Evolutionary conservation across 345 rosid genomes (phyloP).

Genomic region (Brassica cretica): DNA sequence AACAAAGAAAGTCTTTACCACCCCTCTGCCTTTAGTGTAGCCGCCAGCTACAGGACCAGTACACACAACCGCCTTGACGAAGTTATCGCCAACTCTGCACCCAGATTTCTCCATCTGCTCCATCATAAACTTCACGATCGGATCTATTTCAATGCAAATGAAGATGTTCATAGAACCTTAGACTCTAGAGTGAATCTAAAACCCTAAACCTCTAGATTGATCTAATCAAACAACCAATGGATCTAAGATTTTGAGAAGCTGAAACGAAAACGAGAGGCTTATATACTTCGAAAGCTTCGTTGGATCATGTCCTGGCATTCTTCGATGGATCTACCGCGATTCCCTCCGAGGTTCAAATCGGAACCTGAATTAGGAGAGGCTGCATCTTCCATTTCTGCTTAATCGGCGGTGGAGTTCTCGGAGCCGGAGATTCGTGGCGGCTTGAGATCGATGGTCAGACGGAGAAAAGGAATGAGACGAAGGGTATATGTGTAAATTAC

Average conservation of each 20-base stretch:
- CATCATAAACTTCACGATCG: not conserved
- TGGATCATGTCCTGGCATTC: conserved; percentile 43
- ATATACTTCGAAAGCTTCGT: conserved; percentile 41
- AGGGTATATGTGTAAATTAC: conserved; percentile 15
- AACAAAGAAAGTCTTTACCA: conserved; percentile 21
- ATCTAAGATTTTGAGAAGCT: not conserved
- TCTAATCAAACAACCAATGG: not conserved
- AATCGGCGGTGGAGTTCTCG: not conserved
- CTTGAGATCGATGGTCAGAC: conserved; percentile 26
- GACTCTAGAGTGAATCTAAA: not conserved
- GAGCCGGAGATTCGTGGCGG: conserved; percentile 12
- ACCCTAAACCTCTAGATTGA: conserved; percentile 25
- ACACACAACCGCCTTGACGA: conserved; percentile 72
- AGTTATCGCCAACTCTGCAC: conserved; percentile 69
- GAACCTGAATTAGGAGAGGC: conserved; percentile 34
- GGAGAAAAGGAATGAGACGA: not conserved
- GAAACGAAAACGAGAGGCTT: not conserved
- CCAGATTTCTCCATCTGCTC: conserved; percentile 52
- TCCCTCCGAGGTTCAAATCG: not conserved
- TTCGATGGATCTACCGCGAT: conserved; percentile 33
- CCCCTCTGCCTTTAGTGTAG: conserved; percentile 67
- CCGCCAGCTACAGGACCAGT: conserved; percentile 58
- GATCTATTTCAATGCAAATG: not conserved
- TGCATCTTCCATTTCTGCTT: conserved; percentile 17
- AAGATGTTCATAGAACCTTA: not conserved